These are phyloP conservation scores for Melaleuca quinquenervia DNA, from an alignment of 345 rosid species.

Conservation along the genomic window DNA sequence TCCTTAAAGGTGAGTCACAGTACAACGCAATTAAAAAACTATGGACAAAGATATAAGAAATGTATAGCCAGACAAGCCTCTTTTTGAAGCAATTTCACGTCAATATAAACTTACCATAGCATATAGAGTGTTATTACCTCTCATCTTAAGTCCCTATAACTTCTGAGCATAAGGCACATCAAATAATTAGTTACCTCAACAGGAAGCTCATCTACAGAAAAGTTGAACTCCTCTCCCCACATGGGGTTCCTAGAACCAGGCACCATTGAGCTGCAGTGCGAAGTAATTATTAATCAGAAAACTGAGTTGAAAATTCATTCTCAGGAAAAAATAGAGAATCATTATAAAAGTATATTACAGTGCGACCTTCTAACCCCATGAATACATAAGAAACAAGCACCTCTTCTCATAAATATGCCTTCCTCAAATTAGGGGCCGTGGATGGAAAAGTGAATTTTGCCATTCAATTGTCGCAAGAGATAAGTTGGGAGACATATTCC, in stretches of 20 bases:
- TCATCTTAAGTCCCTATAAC: not conserved
- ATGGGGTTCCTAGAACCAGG: conserved; percentile 98
- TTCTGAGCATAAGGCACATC: not conserved
- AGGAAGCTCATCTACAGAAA: conserved; percentile 85
- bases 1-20: not conserved
- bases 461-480: not conserved
- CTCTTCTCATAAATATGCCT: not conserved
- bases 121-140: not conserved
- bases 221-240: conserved; percentile 99
- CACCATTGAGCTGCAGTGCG: conserved; percentile 75
- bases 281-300: not conserved
- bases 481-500: not conserved
- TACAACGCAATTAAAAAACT: not conserved
- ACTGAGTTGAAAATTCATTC: not conserved
- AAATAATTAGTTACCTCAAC: conserved; percentile 43
- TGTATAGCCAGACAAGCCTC: not conserved
- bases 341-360: not conserved
- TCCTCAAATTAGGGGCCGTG: not conserved
- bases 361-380: not conserved
- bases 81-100: not conserved
- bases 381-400: not conserved
- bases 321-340: not conserved
- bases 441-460: not conserved
- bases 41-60: not conserved
- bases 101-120: not conserved